phyloP scores from a whole-genome alignment of 208 protist species.

The Crithidia sp. region DNA sequence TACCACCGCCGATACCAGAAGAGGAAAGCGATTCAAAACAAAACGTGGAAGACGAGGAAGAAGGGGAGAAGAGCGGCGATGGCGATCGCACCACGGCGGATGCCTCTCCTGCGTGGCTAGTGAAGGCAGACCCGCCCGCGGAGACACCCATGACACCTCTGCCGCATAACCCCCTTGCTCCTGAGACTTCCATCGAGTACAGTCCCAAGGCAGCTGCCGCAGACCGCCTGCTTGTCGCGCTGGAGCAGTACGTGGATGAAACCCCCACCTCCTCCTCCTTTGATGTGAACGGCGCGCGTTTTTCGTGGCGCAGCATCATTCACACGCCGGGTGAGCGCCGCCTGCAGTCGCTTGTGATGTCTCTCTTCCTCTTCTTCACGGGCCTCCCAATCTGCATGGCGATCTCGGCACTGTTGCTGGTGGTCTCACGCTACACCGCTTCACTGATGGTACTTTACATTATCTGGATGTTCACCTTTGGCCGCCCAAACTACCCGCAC shows the following conservation, averaged over 20 bases:
- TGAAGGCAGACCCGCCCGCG: background rate
- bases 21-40: too few species aligned
- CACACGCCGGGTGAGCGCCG: conserved; percentile 56
- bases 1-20: too few species aligned
- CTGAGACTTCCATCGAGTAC: conserved; percentile 9
- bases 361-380: conserved; percentile 75
- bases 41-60: background rate
- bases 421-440: conserved; percentile 55
- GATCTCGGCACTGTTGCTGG: conserved; percentile 34
- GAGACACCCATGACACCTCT: background rate
- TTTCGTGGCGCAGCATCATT: conserved; percentile 53
- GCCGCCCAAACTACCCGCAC: conserved; percentile 50
- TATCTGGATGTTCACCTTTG: conserved; percentile 71
- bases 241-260: conserved; percentile 57
- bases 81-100: background rate
- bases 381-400: conserved; percentile 58
- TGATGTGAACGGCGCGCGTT: conserved; percentile 23
- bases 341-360: conserved; percentile 53
- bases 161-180: background rate
- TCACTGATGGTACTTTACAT: conserved; percentile 70
- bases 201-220: conserved; percentile 37
- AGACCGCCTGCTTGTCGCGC: conserved; percentile 38
- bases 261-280: conserved; percentile 32
- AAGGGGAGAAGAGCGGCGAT: background rate
- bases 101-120: background rate